Evolutionary conservation across 352 stramenopile genomes (phyloP), one percentile per base, ranked within the genome.

Genomic region (Sclerospora graminicola): DNA sequence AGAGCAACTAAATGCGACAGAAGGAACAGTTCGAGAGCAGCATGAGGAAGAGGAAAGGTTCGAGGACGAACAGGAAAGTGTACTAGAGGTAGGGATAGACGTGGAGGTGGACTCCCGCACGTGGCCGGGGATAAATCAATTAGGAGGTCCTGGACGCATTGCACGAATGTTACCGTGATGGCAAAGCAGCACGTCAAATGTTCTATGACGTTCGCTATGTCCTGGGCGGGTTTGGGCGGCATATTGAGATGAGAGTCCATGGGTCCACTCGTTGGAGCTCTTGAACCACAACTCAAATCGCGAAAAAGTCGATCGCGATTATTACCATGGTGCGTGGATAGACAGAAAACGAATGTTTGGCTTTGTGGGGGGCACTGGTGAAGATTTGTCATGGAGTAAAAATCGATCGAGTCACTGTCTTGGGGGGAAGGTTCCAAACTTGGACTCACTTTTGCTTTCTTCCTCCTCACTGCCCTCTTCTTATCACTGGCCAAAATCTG

Each of bases 81-180:
- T 58, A 15, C 48, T 83, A 13, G 41, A 67, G 9, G 58, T 72
- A 8, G 69, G 74, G 8, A 66, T 59, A 18, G 14, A 77, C 0
- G 67, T 86, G 23, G 57, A 80, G 21, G 76, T 88, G 35, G 69
- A 83, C 8, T 66, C 70, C 29, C 75, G 82, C 0, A 94, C 82
- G 19, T 91, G 82, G 79, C 82, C 82, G 4, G 79, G 82, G 0
- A 94, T 94, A 47, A 94, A 94, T 47, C 91, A 94, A 38, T 66
- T 63, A 10, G 82, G 82, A 39, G 82, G 82, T 11, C 60, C 78
- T 0, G 82, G 74, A 4, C 73, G 69, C 23, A 58, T 93, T 27
- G 58, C 53, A 3, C 58, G 51, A 1, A 55, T 89, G 1, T 49
- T n/a, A n/a, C n/a, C n/a, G n/a, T n/a, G 71, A 83, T 5, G 38